Base-by-base conservation (phyloP, 208 protist genomes). In the Vickermania spadyakhi region DNA sequence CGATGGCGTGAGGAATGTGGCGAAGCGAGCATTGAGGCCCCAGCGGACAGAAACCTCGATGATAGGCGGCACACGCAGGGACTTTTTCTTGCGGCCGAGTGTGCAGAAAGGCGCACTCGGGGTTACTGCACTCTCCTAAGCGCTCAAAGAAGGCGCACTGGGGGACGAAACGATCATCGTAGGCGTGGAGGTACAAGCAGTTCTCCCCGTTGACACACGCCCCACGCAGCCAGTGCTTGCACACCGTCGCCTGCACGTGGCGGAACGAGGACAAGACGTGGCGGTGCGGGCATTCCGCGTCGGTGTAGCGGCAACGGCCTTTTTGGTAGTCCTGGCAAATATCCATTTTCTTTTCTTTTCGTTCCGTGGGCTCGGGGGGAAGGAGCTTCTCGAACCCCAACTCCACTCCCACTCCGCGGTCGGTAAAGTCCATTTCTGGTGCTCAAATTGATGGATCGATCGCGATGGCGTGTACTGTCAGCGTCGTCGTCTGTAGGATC, bases 181-280 rank as follows among this genome's bases (percentile, higher is more conserved):
- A 98, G 63, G 97, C 90, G 73, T 99, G 97, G 31, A 98, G 68
- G 67, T 94, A 98, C 31, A 97, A 83, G 66, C 97, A 99, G 62
- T 96, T 81, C 30, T 97, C 89, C 3, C 94, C 96, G 62, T 98
- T 98, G 31, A 96, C 97, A 68, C 97, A 99, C 13, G 97, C 75
- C 22, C 96, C 96, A 58, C 96, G 83, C 31, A 98, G 73, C 96
- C 96, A 99, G 75, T 98, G 96, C 70, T 98, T 98, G 73, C 97
- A 99, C 45, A 98, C 97, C 63, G 89, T 85, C 13, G 73, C 64
- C 42, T 89, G 81, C 56, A 90, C 77, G 28, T 73, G 78, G 56
- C 75, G 73, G 49, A 75, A 71, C 41, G 71, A 55, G 7, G 87
- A 88, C 56, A 91, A 68, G 45, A 94, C 74, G 75, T 98, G 97